phyloP scores from a whole-genome alignment of 257 asterid species.

The Solanum lignicaule region DNA sequence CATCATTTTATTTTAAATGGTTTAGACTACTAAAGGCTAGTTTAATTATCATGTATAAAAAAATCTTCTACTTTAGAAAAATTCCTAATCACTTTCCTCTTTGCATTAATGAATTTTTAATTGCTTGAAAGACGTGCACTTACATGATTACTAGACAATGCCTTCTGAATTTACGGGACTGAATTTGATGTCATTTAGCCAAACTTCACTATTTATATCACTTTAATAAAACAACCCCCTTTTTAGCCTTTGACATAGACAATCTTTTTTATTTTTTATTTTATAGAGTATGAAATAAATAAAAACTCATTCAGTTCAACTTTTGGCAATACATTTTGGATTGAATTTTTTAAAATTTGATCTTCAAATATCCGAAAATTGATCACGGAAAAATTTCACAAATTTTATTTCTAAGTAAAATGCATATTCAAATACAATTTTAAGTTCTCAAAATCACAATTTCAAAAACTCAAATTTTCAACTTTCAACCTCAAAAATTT shows the following conservation, averaged over 20 bases:
- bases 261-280: neutral
- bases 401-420: too few species aligned
- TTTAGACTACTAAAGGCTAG: neutral
- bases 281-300: neutral
- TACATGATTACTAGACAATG: conserved; percentile 26
- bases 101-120: neutral
- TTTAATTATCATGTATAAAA: neutral
- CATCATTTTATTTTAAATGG: neutral
- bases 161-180: conserved; percentile 33
- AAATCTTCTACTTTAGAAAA: neutral
- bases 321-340: neutral
- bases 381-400: neutral
- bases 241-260: neutral
- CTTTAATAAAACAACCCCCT: neutral
- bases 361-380: neutral
- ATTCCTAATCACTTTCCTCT: neutral
- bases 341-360: too few species aligned
- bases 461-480: neutral
- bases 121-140: conserved; percentile 26
- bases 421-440: neutral
- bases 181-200: conserved; percentile 22
- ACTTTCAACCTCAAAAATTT: neutral
- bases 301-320: neutral
- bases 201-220: neutral
- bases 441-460: neutral